Evolutionary conservation across 2,329 filamentous ascomycete species (phyloP).

Genomic region (Raffaelea arxii): DNA sequence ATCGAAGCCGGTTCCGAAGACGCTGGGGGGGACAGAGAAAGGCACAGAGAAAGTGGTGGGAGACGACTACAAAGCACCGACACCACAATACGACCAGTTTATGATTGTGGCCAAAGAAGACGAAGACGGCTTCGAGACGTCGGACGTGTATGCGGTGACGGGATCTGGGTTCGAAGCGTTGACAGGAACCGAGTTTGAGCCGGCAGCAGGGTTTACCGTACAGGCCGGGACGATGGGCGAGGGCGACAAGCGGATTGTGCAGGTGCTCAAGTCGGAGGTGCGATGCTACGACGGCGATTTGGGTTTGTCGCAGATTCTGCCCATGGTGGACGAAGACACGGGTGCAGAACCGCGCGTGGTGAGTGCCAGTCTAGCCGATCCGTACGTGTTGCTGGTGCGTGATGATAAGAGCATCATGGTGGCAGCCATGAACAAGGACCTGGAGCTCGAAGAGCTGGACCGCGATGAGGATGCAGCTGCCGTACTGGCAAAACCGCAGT

Average conservation of each 20-base stretch:
- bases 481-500: slow-evolving; percentile 54
- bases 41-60: slow-evolving; percentile 38
- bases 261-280: slow-evolving; percentile 78
- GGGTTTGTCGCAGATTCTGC: slow-evolving; percentile 80
- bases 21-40: slow-evolving; percentile 40
- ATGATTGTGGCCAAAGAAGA: slow-evolving; percentile 72
- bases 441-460: slow-evolving; percentile 77
- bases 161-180: slow-evolving; percentile 64
- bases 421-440: slow-evolving; percentile 67
- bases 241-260: slow-evolving; percentile 72
- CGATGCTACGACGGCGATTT: slow-evolving; percentile 87
- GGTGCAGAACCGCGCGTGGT: slow-evolving; percentile 70
- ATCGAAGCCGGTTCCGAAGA: slow-evolving; percentile 56
- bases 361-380: slow-evolving; percentile 76
- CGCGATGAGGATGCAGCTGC: slow-evolving; percentile 48
- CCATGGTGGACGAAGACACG: slow-evolving; percentile 84
- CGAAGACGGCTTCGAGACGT: slow-evolving; percentile 61
- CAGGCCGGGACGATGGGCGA: slow-evolving; percentile 77
- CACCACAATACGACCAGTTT: slow-evolving; percentile 63
- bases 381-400: slow-evolving; percentile 71
- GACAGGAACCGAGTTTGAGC: slow-evolving; percentile 81
- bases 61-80: slow-evolving; percentile 46
- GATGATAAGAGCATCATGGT: slow-evolving; percentile 76
- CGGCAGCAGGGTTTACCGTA: slow-evolving; percentile 76
- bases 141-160: slow-evolving; percentile 69